phyloP scores from a whole-genome alignment of 495 filamentous ascomycete genomes.

The Xylaria sp. region DNA sequence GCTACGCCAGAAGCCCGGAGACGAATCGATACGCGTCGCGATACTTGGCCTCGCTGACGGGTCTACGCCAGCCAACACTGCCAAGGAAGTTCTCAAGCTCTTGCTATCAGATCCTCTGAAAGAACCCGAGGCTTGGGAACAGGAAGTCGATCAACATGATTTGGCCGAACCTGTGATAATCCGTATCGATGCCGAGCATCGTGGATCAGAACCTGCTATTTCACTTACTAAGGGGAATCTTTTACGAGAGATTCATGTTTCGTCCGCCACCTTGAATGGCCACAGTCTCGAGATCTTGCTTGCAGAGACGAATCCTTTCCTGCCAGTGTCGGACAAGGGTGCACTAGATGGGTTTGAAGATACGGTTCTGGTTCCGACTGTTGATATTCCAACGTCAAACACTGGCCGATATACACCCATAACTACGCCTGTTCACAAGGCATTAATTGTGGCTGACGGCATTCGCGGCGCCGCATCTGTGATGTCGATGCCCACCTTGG shows the following conservation, averaged over 20 bases:
- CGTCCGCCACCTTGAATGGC: slow-evolving; percentile 70
- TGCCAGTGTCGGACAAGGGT: slow-evolving; percentile 46
- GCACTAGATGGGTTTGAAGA: slow-evolving; percentile 52
- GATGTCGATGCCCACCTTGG: slow-evolving; percentile 44
- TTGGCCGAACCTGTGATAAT: slow-evolving; percentile 53
- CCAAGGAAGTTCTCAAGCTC: slow-evolving; percentile 68
- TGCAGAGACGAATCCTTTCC: slow-evolving; percentile 57
- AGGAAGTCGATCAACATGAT: slow-evolving; percentile 60
- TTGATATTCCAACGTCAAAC: slow-evolving; percentile 69
- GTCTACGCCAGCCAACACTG: slow-evolving; percentile 44
- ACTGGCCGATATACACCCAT: slow-evolving; percentile 67
- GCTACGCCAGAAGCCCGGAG: slow-evolving; percentile 66
- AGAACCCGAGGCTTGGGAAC: slow-evolving; percentile 72
- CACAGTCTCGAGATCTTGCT: slow-evolving; percentile 81
- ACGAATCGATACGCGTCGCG: slow-evolving; percentile 75
- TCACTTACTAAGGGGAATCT: slow-evolving; percentile 41
- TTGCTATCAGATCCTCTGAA: slow-evolving; percentile 81
- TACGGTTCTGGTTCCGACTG: slow-evolving; percentile 72
- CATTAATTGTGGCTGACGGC: slow-evolving; percentile 76
- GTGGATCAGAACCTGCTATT: slow-evolving; percentile 31
- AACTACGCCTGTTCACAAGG: slow-evolving; percentile 84
- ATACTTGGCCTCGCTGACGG: slow-evolving; percentile 53
- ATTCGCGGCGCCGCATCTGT: slow-evolving; percentile 52
- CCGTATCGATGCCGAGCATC: slow-evolving; percentile 43
- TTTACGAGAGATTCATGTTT: slow-evolving; percentile 61